These are phyloP conservation scores for Grigorovia humatica DNA, from an alignment of 805 yeast species.

Conservation along the genomic window DNA sequence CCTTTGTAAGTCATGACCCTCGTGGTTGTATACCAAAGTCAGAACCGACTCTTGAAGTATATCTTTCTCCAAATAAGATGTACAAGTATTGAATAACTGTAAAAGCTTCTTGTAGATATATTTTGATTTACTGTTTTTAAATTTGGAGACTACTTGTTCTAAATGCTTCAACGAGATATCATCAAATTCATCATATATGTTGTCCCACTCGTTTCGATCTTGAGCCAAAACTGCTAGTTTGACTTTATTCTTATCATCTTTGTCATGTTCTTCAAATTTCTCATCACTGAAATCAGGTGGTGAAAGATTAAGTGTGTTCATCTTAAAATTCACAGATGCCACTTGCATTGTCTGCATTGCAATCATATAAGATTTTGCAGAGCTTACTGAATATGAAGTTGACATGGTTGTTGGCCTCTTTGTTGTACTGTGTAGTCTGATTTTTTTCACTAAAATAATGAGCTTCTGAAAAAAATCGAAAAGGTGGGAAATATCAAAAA, in stretches of 20 bases:
- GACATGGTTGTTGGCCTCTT: slow-evolving; percentile 29
- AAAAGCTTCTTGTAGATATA: slow-evolving; percentile 13
- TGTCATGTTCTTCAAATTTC: slow-evolving; percentile 22
- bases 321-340: slow-evolving; percentile 29
- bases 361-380: slow-evolving; percentile 67
- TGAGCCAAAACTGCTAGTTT: slow-evolving; percentile 25
- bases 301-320: slow-evolving; percentile 6
- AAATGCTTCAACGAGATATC: slow-evolving; percentile 23
- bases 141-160: slow-evolving; percentile 11
- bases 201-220: slow-evolving; percentile 33
- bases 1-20: slow-evolving; percentile 58
- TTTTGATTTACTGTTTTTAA: slow-evolving; percentile 7
- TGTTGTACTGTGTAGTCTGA: too few relatives aligned
- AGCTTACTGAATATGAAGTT: slow-evolving; percentile 42
- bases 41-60: slow-evolving; percentile 23
- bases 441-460: neutral
- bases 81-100: slow-evolving; percentile 8
- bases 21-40: slow-evolving; percentile 24
- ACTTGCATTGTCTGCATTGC: slow-evolving; percentile 69
- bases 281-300: slow-evolving; percentile 15
- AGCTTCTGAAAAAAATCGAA: neutral
- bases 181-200: slow-evolving; percentile 26
- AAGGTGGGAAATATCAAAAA: neutral
- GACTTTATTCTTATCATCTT: slow-evolving; percentile 24
- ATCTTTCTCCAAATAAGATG: slow-evolving; percentile 27